These are phyloP conservation scores for Miscanthus lutarioriparius DNA, from an alignment of 176 grass and related monocot genomes.

Conservation along the genomic window DNA sequence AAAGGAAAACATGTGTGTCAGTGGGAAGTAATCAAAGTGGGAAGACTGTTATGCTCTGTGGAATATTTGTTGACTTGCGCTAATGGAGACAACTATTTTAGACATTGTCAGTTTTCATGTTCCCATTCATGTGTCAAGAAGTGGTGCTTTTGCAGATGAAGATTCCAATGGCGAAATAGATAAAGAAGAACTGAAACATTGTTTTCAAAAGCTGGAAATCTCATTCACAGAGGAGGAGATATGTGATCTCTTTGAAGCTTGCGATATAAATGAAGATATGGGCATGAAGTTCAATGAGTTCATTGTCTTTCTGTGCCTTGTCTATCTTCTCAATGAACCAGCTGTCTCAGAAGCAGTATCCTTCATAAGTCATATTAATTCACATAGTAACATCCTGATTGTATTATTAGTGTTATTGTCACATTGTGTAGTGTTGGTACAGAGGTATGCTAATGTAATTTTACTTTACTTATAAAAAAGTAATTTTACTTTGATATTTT, in stretches of 20 bases:
- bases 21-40: not conserved
- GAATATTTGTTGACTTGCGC: not conserved
- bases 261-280: constrained; percentile 92
- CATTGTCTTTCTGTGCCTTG: constrained; percentile 90
- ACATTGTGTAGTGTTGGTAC: constrained; percentile 5
- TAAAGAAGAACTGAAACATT: constrained; percentile 71
- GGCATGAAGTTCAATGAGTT: constrained; percentile 97
- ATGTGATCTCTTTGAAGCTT: constrained; percentile 78
- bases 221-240: constrained; percentile 79
- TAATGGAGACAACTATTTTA: not conserved
- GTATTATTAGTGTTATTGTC: not conserved
- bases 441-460: not conserved
- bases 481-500: constrained; percentile 2
- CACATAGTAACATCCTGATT: not conserved
- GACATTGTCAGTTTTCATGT: not conserved
- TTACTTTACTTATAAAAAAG: not conserved
- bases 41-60: not conserved
- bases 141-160: constrained; percentile 60
- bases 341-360: constrained; percentile 78
- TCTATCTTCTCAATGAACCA: constrained; percentile 91
- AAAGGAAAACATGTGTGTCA: not conserved
- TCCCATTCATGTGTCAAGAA: not conserved
- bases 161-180: constrained; percentile 97
- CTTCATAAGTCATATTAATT: constrained; percentile 41
- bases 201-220: constrained; percentile 82